phyloP scores from a whole-genome alignment of 495 filamentous ascomycete genomes.

The Collariella sp. region DNA sequence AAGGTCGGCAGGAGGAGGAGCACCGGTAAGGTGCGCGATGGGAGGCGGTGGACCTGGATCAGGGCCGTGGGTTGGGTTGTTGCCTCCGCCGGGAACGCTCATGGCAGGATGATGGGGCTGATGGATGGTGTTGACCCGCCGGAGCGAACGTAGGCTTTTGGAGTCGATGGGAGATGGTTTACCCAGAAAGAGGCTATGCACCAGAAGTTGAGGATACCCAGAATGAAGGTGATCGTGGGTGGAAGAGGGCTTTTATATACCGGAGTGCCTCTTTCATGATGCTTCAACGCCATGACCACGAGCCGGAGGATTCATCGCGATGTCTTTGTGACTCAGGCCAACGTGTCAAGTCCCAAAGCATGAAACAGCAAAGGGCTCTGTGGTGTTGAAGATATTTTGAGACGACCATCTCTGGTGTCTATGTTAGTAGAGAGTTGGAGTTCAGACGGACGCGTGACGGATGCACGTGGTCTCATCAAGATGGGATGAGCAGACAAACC shows the following conservation, averaged over 20 bases:
- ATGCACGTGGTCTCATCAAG: background rate
- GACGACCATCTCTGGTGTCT: background rate
- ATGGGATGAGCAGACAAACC: too few species aligned
- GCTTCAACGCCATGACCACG: background rate
- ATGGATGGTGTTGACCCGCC: background rate
- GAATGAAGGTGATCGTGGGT: background rate
- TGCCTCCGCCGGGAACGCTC: slow-evolving; percentile 9
- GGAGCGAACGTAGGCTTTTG: too few species aligned
- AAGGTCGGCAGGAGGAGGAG: background rate
- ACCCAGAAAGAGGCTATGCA: too few species aligned
- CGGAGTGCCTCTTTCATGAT: background rate
- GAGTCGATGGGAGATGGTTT: too few species aligned
- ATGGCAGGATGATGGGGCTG: background rate
- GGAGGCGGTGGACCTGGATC: slow-evolving; percentile 22
- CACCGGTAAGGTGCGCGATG: background rate
- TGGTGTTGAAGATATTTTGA: background rate
- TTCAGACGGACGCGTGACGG: background rate
- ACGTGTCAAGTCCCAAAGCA: background rate
- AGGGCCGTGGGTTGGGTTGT: slow-evolving; percentile 21
- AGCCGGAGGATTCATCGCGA: background rate
- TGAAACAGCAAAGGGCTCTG: background rate
- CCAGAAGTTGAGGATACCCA: too few species aligned
- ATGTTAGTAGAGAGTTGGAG: too few species aligned
- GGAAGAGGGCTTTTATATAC: background rate
- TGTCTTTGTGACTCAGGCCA: background rate